These are phyloP conservation scores for Moniliophthora roreri DNA, from an alignment of 1,284 basidiomycete genomes.

Conservation along the genomic window DNA sequence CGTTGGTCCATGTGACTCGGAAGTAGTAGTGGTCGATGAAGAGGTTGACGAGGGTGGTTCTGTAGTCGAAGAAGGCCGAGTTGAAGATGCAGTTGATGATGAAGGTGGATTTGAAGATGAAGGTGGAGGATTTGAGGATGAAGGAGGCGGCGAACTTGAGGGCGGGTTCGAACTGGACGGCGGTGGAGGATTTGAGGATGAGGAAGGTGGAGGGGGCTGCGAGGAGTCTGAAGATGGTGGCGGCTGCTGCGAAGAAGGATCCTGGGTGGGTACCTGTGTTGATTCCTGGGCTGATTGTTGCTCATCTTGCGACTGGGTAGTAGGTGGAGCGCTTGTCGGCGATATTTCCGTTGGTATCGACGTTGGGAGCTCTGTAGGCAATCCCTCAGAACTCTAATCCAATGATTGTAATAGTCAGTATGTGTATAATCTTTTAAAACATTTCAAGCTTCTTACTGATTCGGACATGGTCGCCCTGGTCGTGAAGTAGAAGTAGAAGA, in stretches of 20 bases:
- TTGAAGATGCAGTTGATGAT: not conserved
- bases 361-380: not conserved
- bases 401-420: too few species aligned
- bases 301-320: too few species aligned
- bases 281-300: too few species aligned
- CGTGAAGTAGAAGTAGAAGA: too few species aligned
- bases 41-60: slow-evolving; percentile 14
- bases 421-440: too few species aligned
- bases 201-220: not conserved
- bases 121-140: slow-evolving; percentile 1
- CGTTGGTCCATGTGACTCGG: slow-evolving; percentile 14
- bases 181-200: not conserved
- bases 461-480: too few species aligned
- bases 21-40: slow-evolving; percentile 11
- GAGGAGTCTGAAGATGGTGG: not conserved
- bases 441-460: too few species aligned
- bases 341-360: not conserved
- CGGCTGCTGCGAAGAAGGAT: not conserved
- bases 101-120: not conserved
- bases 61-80: slow-evolving; percentile 15
- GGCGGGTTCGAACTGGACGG: not conserved
- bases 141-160: not conserved
- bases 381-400: not conserved
- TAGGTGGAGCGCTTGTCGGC: too few species aligned
- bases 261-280: too few species aligned